Conservation (phyloP, 805 yeast species). For the Zygosaccharomyces bailii region DNA sequence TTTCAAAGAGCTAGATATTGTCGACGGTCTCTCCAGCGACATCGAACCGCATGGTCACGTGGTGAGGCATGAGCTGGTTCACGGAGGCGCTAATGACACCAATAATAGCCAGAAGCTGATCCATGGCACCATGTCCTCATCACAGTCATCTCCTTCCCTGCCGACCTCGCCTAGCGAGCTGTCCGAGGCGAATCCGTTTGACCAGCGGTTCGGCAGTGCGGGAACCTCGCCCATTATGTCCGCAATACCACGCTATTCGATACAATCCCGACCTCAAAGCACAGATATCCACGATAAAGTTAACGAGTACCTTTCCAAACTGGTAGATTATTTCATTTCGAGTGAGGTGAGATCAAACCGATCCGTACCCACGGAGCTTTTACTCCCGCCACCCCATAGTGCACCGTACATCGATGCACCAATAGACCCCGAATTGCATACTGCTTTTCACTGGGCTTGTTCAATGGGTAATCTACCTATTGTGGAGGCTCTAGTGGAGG, state of each 20-base stretch:
- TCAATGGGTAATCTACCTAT: constrained; percentile 84
- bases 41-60: constrained; percentile 28
- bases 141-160: constrained; percentile 33
- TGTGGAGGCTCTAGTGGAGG: constrained; percentile 67
- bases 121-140: constrained; percentile 18
- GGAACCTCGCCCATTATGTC: constrained; percentile 36
- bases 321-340: constrained; percentile 36
- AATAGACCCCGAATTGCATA: constrained; percentile 91
- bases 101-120: constrained; percentile 8
- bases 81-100: constrained; percentile 6
- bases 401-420: constrained; percentile 56
- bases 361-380: constrained; percentile 27
- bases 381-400: constrained; percentile 33
- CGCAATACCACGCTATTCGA: constrained; percentile 31
- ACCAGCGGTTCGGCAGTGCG: constrained; percentile 26
- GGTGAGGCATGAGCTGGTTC: constrained; percentile 4
- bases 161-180: constrained; percentile 36
- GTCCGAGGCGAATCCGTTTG: constrained; percentile 33
- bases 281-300: constrained; percentile 35
- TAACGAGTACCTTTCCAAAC: constrained; percentile 30
- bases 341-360: constrained; percentile 29
- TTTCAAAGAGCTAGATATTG: constrained; percentile 35
- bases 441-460: constrained; percentile 96
- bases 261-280: constrained; percentile 24
- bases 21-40: constrained; percentile 39